Percentiles rank a stretch among this genome's conserved stretches.
phyloP scores from a whole-genome alignment of 2,329 filamentous ascomycete species.

The Penicillium vulpinum region DNA sequence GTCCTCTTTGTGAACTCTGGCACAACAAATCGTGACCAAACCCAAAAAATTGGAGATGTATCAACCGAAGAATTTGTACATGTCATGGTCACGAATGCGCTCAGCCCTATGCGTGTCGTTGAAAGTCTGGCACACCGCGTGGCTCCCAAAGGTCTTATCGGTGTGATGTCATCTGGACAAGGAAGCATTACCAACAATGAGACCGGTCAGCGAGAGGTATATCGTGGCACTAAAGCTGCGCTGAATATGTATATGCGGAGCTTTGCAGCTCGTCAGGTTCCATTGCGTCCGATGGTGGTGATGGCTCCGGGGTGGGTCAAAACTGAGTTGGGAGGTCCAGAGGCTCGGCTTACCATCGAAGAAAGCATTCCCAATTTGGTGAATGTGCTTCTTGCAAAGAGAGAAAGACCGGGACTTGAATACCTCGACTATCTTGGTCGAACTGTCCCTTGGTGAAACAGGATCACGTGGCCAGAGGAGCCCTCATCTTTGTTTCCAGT shows the following conservation, averaged over 20 bases:
- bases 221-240: constrained; percentile 1
- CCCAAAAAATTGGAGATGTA: constrained; percentile 1
- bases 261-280: background rate
- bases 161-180: constrained; percentile 4
- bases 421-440: background rate
- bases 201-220: background rate
- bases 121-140: background rate
- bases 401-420: background rate
- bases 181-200: constrained; percentile 6
- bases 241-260: constrained; percentile 5
- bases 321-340: constrained; percentile 1
- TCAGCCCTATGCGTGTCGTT: constrained; percentile 4
- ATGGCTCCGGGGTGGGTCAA: constrained; percentile 4
- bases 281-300: background rate
- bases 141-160: background rate
- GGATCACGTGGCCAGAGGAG: background rate
- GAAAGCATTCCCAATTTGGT: constrained; percentile 1
- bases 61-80: constrained; percentile 3
- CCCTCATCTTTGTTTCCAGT: background rate
- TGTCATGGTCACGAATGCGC: constrained; percentile 5
- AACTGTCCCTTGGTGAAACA: background rate
- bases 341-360: constrained; percentile 1
- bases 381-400: background rate
- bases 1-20: background rate
- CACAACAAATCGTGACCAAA: constrained; percentile 1